Base-by-base conservation (phyloP, 495 filamentous ascomycete species). In the Platismatia glauca region DNA sequence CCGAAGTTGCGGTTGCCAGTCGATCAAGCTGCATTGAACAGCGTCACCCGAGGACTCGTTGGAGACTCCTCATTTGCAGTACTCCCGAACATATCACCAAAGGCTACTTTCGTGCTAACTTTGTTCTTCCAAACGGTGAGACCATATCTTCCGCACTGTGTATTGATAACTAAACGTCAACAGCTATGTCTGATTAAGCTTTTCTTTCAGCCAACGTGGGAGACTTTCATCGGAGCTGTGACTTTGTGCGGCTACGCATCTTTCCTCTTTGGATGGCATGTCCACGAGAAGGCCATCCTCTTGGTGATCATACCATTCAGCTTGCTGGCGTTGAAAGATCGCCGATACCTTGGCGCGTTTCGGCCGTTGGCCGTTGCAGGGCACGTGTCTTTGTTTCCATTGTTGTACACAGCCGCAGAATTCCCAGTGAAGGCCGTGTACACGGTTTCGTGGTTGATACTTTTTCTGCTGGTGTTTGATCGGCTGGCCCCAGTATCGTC, bases 261-360 rank as follows among this genome's bases (percentile, higher is more conserved):
- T 0, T 98, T 98, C 76, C 81, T 98, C 27, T 97, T 97, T 63
- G 93, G 94, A 57, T 98, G 94, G 94, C 94, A 98, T 70, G 94
- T 98, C 24, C 94, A 98, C 68, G 94, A 98, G 69, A 98, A 98
- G 70, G 94, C 94, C 9, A 89, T 98, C 37, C 84, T 98, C 18
- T 81, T 97, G 57, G 88, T 97, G 68, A 89, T 98, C 68, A 89
- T 97, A 61, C 94, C 94, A 0, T 97, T 98, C 79, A 93, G 88
- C 68, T 82, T 98, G 62, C 88, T 98, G 61, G 93, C 94, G 5
- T 84, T 98, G 53, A 90, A 87, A 72, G 93, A 97, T 73, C 84
- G 94, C 18, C 86, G 94, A 33, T 90, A 96, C 70, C 86, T 97
- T 57, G 86, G 89, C 64, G 94, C 94, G 7, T 98, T 97, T 73